Evolutionary conservation across 75 land plant genomes (phyloP).

Genomic region (Gnetum montanum): DNA sequence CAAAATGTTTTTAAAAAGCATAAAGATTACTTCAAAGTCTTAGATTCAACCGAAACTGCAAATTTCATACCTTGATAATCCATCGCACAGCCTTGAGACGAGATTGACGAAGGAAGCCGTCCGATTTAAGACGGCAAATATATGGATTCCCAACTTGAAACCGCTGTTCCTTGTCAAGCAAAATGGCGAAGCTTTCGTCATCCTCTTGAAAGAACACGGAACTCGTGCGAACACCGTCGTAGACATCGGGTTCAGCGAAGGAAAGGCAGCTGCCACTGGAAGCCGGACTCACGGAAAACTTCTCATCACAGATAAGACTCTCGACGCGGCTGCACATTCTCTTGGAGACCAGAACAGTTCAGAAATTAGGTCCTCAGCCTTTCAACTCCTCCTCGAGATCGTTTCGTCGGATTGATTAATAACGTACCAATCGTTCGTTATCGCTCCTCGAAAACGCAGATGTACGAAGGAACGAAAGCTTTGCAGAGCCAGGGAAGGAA

Average conservation of each 20-base stretch:
- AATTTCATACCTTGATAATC: slow-evolving; percentile 6
- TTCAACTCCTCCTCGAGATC: too few relatives aligned
- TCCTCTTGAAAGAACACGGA: not conserved
- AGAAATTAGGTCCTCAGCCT: not conserved
- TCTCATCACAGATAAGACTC: not conserved
- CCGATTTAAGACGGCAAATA: not conserved
- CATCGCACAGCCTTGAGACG: slow-evolving; percentile 3
- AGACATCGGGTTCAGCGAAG: not conserved
- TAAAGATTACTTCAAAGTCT: not conserved
- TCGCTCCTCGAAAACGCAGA: too few relatives aligned
- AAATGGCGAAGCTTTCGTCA: not conserved
- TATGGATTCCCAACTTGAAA: not conserved
- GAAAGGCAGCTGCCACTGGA: too few relatives aligned
- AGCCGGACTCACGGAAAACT: not conserved
- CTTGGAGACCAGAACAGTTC: not conserved
- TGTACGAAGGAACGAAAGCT: not conserved
- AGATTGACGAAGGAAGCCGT: not conserved
- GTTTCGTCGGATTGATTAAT: too few relatives aligned
- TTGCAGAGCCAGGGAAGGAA: not conserved
- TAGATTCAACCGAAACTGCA: not conserved
- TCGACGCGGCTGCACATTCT: not conserved
- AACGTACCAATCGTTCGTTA: too few relatives aligned
- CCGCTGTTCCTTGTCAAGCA: not conserved
- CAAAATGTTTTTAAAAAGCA: not conserved
- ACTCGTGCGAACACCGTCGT: not conserved